Evolutionary conservation across 176 grass and related monocot species (phyloP).

Genomic region (Chloris gayana): DNA sequence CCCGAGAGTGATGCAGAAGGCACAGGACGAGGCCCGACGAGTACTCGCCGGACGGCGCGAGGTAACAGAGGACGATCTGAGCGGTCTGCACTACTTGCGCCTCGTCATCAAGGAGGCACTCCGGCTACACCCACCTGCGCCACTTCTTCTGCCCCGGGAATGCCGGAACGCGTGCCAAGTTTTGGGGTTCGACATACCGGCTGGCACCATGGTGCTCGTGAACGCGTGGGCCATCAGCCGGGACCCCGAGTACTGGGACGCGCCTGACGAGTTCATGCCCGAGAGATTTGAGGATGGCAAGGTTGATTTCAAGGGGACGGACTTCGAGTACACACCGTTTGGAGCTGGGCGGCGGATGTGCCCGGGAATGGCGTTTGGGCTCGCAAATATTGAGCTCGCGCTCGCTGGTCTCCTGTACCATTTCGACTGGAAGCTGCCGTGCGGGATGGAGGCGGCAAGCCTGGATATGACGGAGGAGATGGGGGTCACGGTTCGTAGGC

Average conservation of each 20-base stretch:
- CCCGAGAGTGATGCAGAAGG: constrained; percentile 16
- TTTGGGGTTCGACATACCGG: constrained; percentile 44
- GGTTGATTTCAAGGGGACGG: constrained; percentile 44
- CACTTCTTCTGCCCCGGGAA: constrained; percentile 37
- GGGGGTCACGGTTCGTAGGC: not conserved
- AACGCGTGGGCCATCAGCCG: constrained; percentile 64
- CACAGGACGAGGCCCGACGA: constrained; percentile 36
- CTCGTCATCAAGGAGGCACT: constrained; percentile 58
- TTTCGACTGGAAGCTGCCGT: constrained; percentile 52
- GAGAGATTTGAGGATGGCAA: constrained; percentile 31
- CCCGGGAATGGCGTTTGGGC: constrained; percentile 49
- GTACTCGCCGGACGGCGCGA: not conserved
- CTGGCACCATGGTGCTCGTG: constrained; percentile 33
- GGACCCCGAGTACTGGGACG: constrained; percentile 47
- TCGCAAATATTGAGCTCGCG: constrained; percentile 49
- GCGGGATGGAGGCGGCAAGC: not conserved
- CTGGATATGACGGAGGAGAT: constrained; percentile 49
- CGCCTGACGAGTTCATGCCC: constrained; percentile 43
- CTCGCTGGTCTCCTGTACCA: constrained; percentile 57
- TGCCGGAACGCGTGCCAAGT: constrained; percentile 28
- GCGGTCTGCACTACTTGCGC: constrained; percentile 29
- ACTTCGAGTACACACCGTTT: constrained; percentile 61
- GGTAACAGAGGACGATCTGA: constrained; percentile 17
- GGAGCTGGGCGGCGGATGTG: constrained; percentile 53
- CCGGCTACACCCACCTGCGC: constrained; percentile 46